These are phyloP conservation scores for Zopfia rhizophila DNA, from an alignment of 2,329 filamentous ascomycete species.

Conservation along the genomic window DNA sequence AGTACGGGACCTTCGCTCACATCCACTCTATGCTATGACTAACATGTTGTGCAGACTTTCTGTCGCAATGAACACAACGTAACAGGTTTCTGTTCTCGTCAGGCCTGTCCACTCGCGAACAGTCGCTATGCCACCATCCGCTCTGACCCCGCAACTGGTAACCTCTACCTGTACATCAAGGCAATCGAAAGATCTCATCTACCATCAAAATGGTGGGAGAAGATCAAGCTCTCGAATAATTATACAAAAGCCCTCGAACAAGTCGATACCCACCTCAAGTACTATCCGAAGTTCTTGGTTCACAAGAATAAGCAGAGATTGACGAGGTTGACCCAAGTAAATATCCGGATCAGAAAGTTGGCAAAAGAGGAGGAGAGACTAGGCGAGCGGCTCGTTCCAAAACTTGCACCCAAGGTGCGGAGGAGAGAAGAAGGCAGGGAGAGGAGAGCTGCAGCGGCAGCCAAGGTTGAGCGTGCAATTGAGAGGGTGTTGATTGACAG, in stretches of 20 bases:
- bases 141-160: constrained; percentile 80
- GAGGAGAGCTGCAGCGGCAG: constrained; percentile 65
- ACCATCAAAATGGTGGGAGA: constrained; percentile 93
- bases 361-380: constrained; percentile 89
- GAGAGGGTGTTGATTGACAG: constrained; percentile 94
- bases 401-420: constrained; percentile 88
- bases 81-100: constrained; percentile 84
- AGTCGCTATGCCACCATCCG: constrained; percentile 92
- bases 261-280: constrained; percentile 77
- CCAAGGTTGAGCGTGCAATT: constrained; percentile 95
- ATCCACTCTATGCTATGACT: constrained; percentile 1
- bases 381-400: constrained; percentile 87
- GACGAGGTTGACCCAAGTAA: constrained; percentile 90
- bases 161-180: constrained; percentile 96
- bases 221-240: constrained; percentile 88
- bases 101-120: constrained; percentile 91
- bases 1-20: background rate
- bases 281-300: constrained; percentile 92
- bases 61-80: constrained; percentile 90
- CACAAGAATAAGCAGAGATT: constrained; percentile 98
- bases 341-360: constrained; percentile 78
- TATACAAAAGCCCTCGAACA: constrained; percentile 90
- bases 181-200: constrained; percentile 75
- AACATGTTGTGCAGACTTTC: constrained; percentile 73
- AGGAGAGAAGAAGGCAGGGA: constrained; percentile 60